phyloP scores from a whole-genome alignment of 169 alveolate species.

The Cryptosporidium ubiquitum region DNA sequence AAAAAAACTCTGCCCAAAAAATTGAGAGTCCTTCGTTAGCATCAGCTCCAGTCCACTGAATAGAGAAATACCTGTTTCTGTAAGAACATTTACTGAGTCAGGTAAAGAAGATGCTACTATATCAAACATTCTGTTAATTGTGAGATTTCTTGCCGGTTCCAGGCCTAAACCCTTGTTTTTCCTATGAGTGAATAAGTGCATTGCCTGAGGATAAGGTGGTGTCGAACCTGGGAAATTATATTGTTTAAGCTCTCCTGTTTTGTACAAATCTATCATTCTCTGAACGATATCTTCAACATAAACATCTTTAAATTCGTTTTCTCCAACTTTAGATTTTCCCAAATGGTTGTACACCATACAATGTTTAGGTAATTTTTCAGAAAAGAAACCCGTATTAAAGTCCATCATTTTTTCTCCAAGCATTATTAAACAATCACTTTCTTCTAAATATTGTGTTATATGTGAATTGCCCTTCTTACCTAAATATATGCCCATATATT shows the following conservation, averaged over 20 bases:
- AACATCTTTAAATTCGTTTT: constrained; percentile 39
- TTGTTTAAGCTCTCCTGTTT: constrained; percentile 40
- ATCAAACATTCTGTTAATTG: constrained; percentile 75
- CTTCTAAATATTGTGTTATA: constrained; percentile 71
- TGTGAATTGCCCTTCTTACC: constrained; percentile 74
- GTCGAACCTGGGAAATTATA: constrained; percentile 30
- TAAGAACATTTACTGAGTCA: constrained; percentile 68
- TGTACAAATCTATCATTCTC: constrained; percentile 28
- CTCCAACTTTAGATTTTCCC: constrained; percentile 45
- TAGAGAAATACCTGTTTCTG: constrained; percentile 78
- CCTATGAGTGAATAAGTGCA: constrained; percentile 49
- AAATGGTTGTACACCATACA: constrained; percentile 29
- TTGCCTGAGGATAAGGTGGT: constrained; percentile 73
- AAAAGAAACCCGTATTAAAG: constrained; percentile 79
- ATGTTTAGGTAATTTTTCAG: constrained; percentile 55
- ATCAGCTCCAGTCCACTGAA: constrained; percentile 75
- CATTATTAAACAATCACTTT: constrained; percentile 77
- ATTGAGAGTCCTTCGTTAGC: constrained; percentile 75
- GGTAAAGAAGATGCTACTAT: constrained; percentile 74
- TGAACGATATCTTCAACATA: constrained; percentile 63
- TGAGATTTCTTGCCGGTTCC: constrained; percentile 34
- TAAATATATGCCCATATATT: constrained; percentile 76
- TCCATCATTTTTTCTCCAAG: constrained; percentile 80
- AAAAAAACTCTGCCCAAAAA: constrained; percentile 76
- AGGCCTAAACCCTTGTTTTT: constrained; percentile 37